Percentiles rank a stretch among this genome's conserved stretches.
These are phyloP conservation scores for Sclerotinia minor DNA, from an alignment of 2,329 filamentous ascomycete genomes.

Conservation along the genomic window DNA sequence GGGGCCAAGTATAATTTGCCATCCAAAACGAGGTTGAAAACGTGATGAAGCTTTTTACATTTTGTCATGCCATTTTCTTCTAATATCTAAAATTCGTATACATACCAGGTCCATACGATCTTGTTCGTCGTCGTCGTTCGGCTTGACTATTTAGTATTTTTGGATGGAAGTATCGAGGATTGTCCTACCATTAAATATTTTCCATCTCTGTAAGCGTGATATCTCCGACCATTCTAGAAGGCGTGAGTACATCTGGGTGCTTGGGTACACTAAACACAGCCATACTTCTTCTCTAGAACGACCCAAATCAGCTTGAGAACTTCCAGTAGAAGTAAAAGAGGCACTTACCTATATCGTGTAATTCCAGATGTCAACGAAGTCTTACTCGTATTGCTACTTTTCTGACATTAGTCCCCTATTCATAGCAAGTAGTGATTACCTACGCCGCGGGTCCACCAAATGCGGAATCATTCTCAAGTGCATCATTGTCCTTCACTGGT, in stretches of 20 bases:
- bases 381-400: constrained; percentile 20
- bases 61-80: neutral
- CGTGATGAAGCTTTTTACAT: constrained; percentile 19
- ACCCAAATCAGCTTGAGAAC: neutral
- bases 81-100: neutral
- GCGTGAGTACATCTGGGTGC: neutral
- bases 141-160: constrained; percentile 26
- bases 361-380: constrained; percentile 29
- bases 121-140: constrained; percentile 40
- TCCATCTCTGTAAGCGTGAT: constrained; percentile 41
- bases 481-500: constrained; percentile 12
- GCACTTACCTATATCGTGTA: constrained; percentile 25
- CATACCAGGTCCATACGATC: constrained; percentile 34
- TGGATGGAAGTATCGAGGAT: neutral
- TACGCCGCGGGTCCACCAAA: constrained; percentile 16
- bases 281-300: constrained; percentile 19
- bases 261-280: neutral
- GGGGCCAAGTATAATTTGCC: constrained; percentile 12
- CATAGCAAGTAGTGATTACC: neutral
- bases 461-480: constrained; percentile 18
- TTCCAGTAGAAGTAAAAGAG: neutral
- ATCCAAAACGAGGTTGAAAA: constrained; percentile 16
- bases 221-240: constrained; percentile 44
- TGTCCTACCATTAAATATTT: constrained; percentile 36
- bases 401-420: neutral